A percentile compares a stretch with the other conserved stretches of the same genome.
Conservation (phyloP, 768 basidiomycete genomes). For the Boletus sp. region DNA sequence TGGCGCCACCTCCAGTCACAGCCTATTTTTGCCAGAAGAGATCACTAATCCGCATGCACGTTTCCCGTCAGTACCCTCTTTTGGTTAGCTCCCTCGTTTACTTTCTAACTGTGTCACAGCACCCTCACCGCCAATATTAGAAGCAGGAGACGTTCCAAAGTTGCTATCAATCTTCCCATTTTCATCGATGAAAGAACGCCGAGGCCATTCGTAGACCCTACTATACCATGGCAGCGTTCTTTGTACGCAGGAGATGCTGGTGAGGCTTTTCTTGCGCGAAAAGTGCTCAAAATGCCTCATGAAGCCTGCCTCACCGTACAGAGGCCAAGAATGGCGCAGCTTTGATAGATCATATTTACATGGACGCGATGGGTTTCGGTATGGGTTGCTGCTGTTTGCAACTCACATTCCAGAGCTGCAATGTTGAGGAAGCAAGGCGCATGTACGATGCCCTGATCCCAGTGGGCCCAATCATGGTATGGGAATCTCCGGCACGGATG, state of each 20-base stretch:
- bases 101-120: conserved; percentile 40
- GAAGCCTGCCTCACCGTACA: conserved; percentile 23
- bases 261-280: conserved; percentile 33
- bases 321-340: conserved; percentile 92
- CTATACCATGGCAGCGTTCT: conserved; percentile 85
- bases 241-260: conserved; percentile 83
- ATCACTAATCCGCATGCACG: conserved; percentile 96
- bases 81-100: neutral
- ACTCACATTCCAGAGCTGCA: conserved; percentile 95
- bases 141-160: conserved; percentile 84
- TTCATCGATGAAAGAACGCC: conserved; percentile 87
- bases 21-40: conserved; percentile 91
- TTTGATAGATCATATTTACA: conserved; percentile 85
- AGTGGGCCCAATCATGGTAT: conserved; percentile 90
- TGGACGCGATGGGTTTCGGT: conserved; percentile 99
- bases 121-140: conserved; percentile 98
- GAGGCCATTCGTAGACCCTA: conserved; percentile 85
- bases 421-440: conserved; percentile 84
- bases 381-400: conserved; percentile 99
- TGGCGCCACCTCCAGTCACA: conserved; percentile 82
- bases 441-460: conserved; percentile 97
- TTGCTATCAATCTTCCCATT: conserved; percentile 91
- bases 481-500: conserved; percentile 14
- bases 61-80: conserved; percentile 76
- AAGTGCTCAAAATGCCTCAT: conserved; percentile 8